A percentile compares a stretch with the other conserved stretches of the same genome.
Evolutionary conservation across 192 early-diverging fungal genomes (phyloP).

Genomic region (Spinellus fusiger): DNA sequence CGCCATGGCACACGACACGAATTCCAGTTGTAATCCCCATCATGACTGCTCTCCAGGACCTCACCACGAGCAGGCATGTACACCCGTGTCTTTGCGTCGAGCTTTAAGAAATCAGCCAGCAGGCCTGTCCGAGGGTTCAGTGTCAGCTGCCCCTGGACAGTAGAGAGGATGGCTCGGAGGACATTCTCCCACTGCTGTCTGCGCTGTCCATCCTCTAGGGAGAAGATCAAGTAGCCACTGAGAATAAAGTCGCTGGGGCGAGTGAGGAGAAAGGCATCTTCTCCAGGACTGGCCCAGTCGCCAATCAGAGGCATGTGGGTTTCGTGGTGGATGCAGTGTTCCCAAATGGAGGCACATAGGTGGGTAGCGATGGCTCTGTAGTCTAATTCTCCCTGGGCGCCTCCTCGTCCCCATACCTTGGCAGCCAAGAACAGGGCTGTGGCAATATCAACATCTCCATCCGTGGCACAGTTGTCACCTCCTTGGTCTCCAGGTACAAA

Average conservation of each 20-base stretch:
- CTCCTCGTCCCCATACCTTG: conserved; percentile 37
- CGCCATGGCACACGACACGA: conserved; percentile 54
- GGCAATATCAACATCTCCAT: conserved; percentile 50
- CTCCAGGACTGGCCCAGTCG: conserved; percentile 44
- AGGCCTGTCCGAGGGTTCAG: conserved; percentile 42
- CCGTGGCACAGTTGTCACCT: conserved; percentile 45
- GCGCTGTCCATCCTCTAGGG: conserved; percentile 41
- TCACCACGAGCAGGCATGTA: conserved; percentile 35
- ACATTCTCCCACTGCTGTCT: conserved; percentile 38
- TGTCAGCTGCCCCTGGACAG: conserved; percentile 27
- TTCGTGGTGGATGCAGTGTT: conserved; percentile 42
- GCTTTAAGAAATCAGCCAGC: conserved; percentile 48
- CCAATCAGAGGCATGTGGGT: conserved; percentile 46
- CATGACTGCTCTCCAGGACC: conserved; percentile 44
- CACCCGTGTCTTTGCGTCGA: conserved; percentile 18
- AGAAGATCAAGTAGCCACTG: conserved; percentile 43
- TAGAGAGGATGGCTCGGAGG: conserved; percentile 37
- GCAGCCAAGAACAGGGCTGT: conserved; percentile 46
- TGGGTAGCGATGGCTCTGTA: conserved; percentile 37
- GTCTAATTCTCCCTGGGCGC: conserved; percentile 29
- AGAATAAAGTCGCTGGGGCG: conserved; percentile 50
- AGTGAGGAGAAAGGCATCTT: conserved; percentile 39
- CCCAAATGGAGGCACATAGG: conserved; percentile 39
- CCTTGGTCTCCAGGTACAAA: conserved; percentile 44
- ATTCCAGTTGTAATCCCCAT: conserved; percentile 49